phyloP scores from a whole-genome alignment of 257 asterid genomes.

The Penstemon davidsonii region DNA sequence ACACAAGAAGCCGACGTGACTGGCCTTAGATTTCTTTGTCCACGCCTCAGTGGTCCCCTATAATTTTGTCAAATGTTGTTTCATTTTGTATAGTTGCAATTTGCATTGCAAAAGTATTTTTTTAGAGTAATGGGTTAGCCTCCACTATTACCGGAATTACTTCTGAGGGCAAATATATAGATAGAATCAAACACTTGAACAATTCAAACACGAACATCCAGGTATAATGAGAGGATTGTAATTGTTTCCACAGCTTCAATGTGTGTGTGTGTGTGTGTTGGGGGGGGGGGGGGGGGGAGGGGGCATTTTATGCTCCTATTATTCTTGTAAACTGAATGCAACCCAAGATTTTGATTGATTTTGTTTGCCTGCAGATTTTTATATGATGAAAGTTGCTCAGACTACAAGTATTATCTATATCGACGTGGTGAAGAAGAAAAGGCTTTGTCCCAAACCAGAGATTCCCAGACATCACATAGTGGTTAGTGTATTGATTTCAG shows the following conservation, averaged over 20 bases:
- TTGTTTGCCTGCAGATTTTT: constrained; percentile 52
- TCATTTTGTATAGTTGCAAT: no score
- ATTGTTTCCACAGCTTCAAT: background rate
- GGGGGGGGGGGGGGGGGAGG: background rate
- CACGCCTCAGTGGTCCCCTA: no score
- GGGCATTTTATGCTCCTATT: background rate
- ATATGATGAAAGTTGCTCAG: no score
- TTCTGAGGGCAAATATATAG: background rate
- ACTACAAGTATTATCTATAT: no score
- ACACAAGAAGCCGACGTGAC: background rate
- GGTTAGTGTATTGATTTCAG: constrained; percentile 32
- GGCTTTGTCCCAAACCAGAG: no score
- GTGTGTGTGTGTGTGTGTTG: no score
- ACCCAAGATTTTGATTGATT: constrained; percentile 14
- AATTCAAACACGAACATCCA: background rate
- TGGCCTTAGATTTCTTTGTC: background rate
- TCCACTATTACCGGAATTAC: no score
- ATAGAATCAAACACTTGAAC: background rate
- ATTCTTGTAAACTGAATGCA: background rate
- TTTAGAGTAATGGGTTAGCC: no score
- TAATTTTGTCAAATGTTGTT: no score
- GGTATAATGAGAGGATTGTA: background rate
- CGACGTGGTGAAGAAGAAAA: no score
- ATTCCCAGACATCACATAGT: no score
- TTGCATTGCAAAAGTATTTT: no score